A percentile compares a stretch with the other conserved stretches of the same genome.
Conservation (phyloP, 2,329 filamentous ascomycete species). For the Claviceps sp. region DNA sequence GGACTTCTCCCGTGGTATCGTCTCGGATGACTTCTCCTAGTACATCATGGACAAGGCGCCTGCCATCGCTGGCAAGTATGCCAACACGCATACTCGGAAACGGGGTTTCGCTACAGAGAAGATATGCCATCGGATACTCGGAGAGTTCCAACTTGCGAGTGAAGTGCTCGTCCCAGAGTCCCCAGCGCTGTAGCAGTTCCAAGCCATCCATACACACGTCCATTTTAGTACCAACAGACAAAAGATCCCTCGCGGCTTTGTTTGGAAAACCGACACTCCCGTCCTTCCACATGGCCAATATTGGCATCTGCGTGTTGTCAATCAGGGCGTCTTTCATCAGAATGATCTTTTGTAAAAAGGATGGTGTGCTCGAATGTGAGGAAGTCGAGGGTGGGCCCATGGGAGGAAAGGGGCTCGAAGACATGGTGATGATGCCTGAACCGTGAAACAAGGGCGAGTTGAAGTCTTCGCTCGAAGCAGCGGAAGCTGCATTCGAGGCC, state of each 20-base stretch:
- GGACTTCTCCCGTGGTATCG: slow-evolving; percentile 53
- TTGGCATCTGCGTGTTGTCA: slow-evolving; percentile 61
- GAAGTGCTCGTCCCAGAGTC: slow-evolving; percentile 54
- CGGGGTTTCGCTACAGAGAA: slow-evolving; percentile 47
- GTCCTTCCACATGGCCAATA: slow-evolving; percentile 72
- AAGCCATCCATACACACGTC: slow-evolving; percentile 30
- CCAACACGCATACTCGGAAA: slow-evolving; percentile 49
- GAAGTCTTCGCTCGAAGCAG: slow-evolving; percentile 33
- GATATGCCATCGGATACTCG: slow-evolving; percentile 53
- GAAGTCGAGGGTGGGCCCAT: slow-evolving; percentile 48
- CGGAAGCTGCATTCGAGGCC: slow-evolving; percentile 32
- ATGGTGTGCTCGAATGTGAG: slow-evolving; percentile 43
- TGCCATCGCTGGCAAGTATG: slow-evolving; percentile 40
- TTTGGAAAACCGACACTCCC: slow-evolving; percentile 63
- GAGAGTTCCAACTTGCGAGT: slow-evolving; percentile 38
- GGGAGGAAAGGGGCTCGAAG: slow-evolving; percentile 49
- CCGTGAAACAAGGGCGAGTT: slow-evolving; percentile 33
- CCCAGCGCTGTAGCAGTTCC: slow-evolving; percentile 47
- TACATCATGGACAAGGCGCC: slow-evolving; percentile 47
- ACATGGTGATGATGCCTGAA: slow-evolving; percentile 39
- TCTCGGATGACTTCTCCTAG: slow-evolving; percentile 56
- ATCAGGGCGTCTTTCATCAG: slow-evolving; percentile 66
- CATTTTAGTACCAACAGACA: slow-evolving; percentile 28
- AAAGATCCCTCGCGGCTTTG: slow-evolving; percentile 43
- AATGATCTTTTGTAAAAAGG: slow-evolving; percentile 58